Percentiles rank a stretch among this genome's conserved stretches.
Conservation (phyloP, 129 eudicot species). For the Flaveria brownii region DNA sequence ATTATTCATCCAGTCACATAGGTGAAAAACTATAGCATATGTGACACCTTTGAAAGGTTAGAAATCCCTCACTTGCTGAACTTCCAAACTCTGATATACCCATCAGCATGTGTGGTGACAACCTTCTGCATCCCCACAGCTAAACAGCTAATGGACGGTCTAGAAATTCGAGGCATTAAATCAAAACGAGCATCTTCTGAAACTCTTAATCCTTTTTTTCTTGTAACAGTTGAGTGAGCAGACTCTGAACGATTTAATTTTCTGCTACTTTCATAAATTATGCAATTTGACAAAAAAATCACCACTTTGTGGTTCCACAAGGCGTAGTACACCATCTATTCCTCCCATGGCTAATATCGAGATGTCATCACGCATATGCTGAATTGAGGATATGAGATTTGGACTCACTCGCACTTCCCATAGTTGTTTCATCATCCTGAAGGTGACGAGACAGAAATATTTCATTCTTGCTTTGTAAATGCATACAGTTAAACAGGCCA, state of each 20-base stretch:
- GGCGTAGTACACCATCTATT: conserved; percentile 72
- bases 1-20: neutral
- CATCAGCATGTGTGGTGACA: conserved; percentile 68
- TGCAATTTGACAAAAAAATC: conserved; percentile 54
- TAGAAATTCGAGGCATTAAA: conserved; percentile 49
- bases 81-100: conserved; percentile 71
- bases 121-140: conserved; percentile 89
- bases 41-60: neutral
- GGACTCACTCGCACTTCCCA: conserved; percentile 80
- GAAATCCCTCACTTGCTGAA: conserved; percentile 32
- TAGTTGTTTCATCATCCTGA: conserved; percentile 56
- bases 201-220: conserved; percentile 56
- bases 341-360: conserved; percentile 72
- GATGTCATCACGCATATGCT: conserved; percentile 59
- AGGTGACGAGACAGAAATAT: neutral
- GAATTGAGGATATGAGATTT: conserved; percentile 62
- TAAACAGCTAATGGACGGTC: conserved; percentile 69
- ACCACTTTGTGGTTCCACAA: conserved; percentile 65
- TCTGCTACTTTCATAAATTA: conserved; percentile 44
- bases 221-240: conserved; percentile 35
- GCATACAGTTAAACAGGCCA: neutral
- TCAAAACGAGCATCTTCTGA: conserved; percentile 58
- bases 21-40: neutral
- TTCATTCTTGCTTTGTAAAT: conserved; percentile 6
- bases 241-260: conserved; percentile 23